Percentiles rank a stretch among this genome's conserved stretches.
These are phyloP conservation scores for Globisporangium barbulae DNA, from an alignment of 352 stramenopile species.

Conservation along the genomic window DNA sequence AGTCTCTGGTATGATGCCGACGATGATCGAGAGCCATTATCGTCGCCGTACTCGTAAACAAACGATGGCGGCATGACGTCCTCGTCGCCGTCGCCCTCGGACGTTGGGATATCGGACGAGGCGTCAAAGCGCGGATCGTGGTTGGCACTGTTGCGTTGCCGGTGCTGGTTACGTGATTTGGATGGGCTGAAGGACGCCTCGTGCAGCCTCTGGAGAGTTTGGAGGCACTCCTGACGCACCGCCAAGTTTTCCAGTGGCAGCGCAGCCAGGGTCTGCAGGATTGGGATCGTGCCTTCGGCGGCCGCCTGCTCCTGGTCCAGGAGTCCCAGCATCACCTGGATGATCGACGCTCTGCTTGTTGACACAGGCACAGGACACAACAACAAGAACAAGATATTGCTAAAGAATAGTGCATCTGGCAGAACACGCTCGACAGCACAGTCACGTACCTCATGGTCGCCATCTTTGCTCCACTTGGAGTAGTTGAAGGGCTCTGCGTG, in stretches of 20 bases:
- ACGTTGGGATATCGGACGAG: constrained; percentile 14
- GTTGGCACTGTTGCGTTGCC: neutral
- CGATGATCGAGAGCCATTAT: neutral
- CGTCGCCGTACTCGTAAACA: constrained; percentile 16
- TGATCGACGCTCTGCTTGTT: constrained; percentile 34
- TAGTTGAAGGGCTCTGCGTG: neutral
- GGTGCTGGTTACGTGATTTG: neutral
- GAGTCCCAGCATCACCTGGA: constrained; percentile 51
- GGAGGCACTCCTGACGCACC: constrained; percentile 37
- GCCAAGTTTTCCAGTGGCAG: constrained; percentile 39
- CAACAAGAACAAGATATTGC: neutral
- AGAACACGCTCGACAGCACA: constrained; percentile 9
- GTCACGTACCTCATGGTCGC: constrained; percentile 1
- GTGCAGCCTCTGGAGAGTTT: constrained; percentile 35
- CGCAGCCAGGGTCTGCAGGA: constrained; percentile 39
- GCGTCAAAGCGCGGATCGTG: constrained; percentile 13
- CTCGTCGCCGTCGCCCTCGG: constrained; percentile 3
- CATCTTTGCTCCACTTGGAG: constrained; percentile 3
- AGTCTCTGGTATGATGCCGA: constrained; percentile 1
- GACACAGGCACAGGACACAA: constrained; percentile 5
- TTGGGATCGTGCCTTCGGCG: constrained; percentile 40
- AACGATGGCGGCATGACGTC: constrained; percentile 14
- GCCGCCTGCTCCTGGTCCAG: constrained; percentile 53
- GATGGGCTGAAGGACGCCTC: neutral
- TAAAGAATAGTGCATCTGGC: neutral